phyloP scores from a whole-genome alignment of 345 rosid species.

The Draba incana region DNA sequence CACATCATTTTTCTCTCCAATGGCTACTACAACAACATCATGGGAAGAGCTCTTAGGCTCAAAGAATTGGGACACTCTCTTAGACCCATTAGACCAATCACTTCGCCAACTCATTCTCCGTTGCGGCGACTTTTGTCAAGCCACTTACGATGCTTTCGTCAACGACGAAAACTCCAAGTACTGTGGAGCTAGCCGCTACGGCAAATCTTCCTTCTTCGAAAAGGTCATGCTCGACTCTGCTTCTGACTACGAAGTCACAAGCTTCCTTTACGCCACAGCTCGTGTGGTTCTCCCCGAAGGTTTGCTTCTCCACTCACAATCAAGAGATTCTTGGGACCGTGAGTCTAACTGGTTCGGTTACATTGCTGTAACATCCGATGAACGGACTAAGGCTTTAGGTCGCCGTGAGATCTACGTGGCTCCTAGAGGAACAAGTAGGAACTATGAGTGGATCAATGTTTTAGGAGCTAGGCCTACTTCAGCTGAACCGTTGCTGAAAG shows the following conservation, averaged over 20 bases:
- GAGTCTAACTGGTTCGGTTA: slow-evolving; percentile 97
- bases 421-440: slow-evolving; percentile 79
- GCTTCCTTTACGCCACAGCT: slow-evolving; percentile 82
- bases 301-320: slow-evolving; percentile 65
- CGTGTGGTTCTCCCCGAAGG: slow-evolving; percentile 59
- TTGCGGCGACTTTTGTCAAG: slow-evolving; percentile 91
- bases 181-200: slow-evolving; percentile 88
- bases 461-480: slow-evolving; percentile 65
- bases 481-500: slow-evolving; percentile 48
- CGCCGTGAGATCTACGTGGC: slow-evolving; percentile 78
- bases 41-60: slow-evolving; percentile 73
- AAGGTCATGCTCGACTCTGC: slow-evolving; percentile 72
- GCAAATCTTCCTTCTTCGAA: slow-evolving; percentile 59
- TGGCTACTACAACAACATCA: slow-evolving; percentile 48
- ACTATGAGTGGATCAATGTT: slow-evolving; percentile 79
- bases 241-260: slow-evolving; percentile 50
- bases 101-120: slow-evolving; percentile 79
- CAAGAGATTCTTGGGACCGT: slow-evolving; percentile 90
- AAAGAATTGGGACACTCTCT: slow-evolving; percentile 68
- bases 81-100: slow-evolving; percentile 66
- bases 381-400: slow-evolving; percentile 47
- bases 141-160: slow-evolving; percentile 88
- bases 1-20: slow-evolving; percentile 25
- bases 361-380: slow-evolving; percentile 74
- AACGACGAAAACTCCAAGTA: slow-evolving; percentile 81